Evolutionary conservation across 495 filamentous ascomycete species (phyloP), one percentile per base, ranked within the genome.

Genomic region (Penicillium ochrochloron): DNA sequence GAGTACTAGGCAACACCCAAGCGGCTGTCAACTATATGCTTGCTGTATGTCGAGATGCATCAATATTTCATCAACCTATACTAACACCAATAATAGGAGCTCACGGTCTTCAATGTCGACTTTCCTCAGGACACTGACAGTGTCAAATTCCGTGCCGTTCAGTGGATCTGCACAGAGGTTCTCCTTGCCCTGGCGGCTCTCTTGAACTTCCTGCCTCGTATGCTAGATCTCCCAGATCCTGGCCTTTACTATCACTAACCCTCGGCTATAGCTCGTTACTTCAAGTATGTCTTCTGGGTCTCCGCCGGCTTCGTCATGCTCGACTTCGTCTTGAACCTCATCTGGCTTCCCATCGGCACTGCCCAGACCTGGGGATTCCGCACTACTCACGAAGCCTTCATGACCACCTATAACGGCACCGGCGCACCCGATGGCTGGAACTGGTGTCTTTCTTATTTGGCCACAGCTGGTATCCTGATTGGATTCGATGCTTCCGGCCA

Each of bases 391-490:
- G 83, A 84, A 61, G 84, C 83, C 41, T 86, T 86, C 69, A 85
- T 84, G 75, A 78, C 83, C 10, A 85, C 83, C 1, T 86, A 83
- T 67, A 86, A 86, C 58, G 83, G 80, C 31, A 86, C 84, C 14
- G 83, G 83, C 31, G 83, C 83, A 5, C 82, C 83, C 1, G 71
- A 75, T 21, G 84, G 80, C 15, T 86, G 84, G 84, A 86, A 86
- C 69, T 86, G 84, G 84, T 85, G 83, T 78, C 76, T 86, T 35
- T 84, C 82, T 25, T 86, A 83, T 69, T 78, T 85, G 51, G 84
- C 83, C 23, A 86, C 84, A 11, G 84, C 84, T n/a, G 84, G 84
- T 61, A 83, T 86, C 58, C 66, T 86, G 63, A 84, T 86, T 52
- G 84, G 84, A 46, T 86, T 85, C 55, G 84, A 86, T 68, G 84